Conservation (phyloP, 139 green algal species). For the Coccomyxa sp. region DNA sequence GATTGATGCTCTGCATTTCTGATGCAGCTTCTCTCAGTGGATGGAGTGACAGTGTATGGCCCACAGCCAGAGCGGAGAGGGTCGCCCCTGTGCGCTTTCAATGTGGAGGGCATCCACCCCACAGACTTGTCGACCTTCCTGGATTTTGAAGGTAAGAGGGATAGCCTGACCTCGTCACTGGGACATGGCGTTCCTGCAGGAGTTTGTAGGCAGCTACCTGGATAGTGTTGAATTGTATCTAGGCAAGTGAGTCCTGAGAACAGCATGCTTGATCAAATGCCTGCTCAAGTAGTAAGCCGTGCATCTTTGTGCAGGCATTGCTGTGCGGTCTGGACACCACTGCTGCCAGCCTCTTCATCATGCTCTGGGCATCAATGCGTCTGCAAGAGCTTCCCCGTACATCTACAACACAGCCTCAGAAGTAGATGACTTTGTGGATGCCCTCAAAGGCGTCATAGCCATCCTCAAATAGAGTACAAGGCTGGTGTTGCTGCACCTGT, state of each 20-base stretch:
- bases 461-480: too few relatives aligned
- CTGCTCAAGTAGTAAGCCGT: background rate
- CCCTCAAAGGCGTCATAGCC: too few relatives aligned
- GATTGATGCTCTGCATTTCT: too few relatives aligned
- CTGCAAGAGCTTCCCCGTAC: constrained; percentile 83
- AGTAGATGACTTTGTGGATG: too few relatives aligned
- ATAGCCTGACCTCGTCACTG: background rate
- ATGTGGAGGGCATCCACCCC: constrained; percentile 91
- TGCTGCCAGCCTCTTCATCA: constrained; percentile 96
- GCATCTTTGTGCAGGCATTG: constrained; percentile 58
- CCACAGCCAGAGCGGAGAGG: constrained; percentile 58
- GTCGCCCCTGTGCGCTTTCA: constrained; percentile 91
- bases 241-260: background rate
- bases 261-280: background rate
- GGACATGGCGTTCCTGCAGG: background rate
- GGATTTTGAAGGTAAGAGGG: constrained; percentile 47
- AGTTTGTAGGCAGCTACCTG: background rate
- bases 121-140: constrained; percentile 94
- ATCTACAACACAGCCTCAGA: constrained; percentile 99
- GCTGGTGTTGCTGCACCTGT: too few relatives aligned
- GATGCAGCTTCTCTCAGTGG: constrained; percentile 52
- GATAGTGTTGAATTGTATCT: background rate
- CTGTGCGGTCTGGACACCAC: constrained; percentile 92
- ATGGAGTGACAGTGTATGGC: constrained; percentile 83
- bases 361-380: constrained; percentile 76